Evolutionary conservation across 768 basidiomycete species (phyloP).

Genomic region (Plicaturopsis crispa): DNA sequence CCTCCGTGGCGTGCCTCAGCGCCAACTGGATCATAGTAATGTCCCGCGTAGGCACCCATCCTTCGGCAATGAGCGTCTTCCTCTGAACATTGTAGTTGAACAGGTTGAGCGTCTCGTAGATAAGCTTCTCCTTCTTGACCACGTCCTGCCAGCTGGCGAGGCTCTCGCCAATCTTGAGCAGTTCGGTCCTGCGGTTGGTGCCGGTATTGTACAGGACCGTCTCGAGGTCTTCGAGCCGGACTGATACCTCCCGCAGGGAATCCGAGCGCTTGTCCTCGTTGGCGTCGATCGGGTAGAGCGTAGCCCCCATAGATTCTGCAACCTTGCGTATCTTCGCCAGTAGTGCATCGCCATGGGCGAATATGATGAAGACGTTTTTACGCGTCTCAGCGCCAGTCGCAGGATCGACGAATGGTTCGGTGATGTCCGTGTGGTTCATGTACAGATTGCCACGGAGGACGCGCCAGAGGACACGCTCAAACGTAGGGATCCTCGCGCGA

Average conservation of each 20-base stretch:
- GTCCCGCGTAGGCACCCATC: constrained; percentile 94
- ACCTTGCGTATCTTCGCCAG: constrained; percentile 97
- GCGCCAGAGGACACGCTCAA: constrained; percentile 97
- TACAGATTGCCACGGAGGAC: constrained; percentile 96
- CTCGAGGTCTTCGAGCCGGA: constrained; percentile 86
- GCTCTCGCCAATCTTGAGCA: constrained; percentile 78
- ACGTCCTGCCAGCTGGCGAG: constrained; percentile 91
- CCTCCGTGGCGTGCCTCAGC: constrained; percentile 87
- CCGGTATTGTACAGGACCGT: constrained; percentile 87
- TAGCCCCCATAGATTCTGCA: constrained; percentile 98
- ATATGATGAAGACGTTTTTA: constrained; percentile 99
- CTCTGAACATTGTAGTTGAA: constrained; percentile 92
- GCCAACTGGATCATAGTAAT: constrained; percentile 81
- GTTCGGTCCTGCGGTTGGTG: constrained; percentile 70
- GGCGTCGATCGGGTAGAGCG: constrained; percentile 91
- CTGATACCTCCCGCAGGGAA: constrained; percentile 81
- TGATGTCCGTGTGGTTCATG: constrained; percentile 98
- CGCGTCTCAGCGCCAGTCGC: constrained; percentile 74
- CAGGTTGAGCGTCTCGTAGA: constrained; percentile 92
- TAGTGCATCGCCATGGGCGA: constrained; percentile 90
- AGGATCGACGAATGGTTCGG: constrained; percentile 87
- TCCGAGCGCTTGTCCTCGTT: constrained; percentile 90
- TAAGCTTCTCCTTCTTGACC: constrained; percentile 90
- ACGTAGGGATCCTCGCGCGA: constrained; percentile 82
- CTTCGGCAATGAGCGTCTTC: constrained; percentile 95